Evolutionary conservation across 2,329 filamentous ascomycete species (phyloP).

Genomic region (Trichoderma sp.): DNA sequence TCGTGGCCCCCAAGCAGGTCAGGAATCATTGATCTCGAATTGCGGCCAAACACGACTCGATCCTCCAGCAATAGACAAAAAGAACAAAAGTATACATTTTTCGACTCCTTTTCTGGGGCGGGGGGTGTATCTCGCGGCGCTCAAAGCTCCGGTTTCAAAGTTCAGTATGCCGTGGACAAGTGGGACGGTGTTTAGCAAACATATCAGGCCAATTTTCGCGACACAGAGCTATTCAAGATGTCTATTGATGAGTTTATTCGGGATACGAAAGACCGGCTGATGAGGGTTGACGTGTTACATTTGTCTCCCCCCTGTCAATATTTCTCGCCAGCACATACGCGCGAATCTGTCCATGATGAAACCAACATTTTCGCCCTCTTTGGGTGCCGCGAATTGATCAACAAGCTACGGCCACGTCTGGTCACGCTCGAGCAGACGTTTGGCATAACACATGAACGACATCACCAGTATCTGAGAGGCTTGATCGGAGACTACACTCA

Average conservation of each 20-base stretch:
- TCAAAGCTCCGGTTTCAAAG: conserved; percentile 50
- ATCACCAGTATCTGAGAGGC: conserved; percentile 54
- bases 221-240: conserved; percentile 46
- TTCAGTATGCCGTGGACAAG: conserved; percentile 64
- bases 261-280: conserved; percentile 25
- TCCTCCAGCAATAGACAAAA: not conserved
- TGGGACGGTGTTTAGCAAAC: conserved; percentile 54
- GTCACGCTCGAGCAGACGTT: conserved; percentile 78
- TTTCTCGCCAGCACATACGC: conserved; percentile 70
- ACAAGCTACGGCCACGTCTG: conserved; percentile 60
- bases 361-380: conserved; percentile 62
- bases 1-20: conserved; percentile 29
- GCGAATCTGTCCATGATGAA: conserved; percentile 65
- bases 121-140: conserved; percentile 70
- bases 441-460: conserved; percentile 56
- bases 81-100: conserved; percentile 60
- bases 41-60: not conserved
- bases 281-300: conserved; percentile 66
- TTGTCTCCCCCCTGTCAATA: conserved; percentile 75
- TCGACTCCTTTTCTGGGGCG: conserved; percentile 70
- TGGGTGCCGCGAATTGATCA: conserved; percentile 53
- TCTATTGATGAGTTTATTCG: conserved; percentile 50
- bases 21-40: conserved; percentile 26
- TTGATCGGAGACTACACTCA: conserved; percentile 64
- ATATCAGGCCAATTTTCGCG: conserved; percentile 57